Base-by-base conservation (phyloP, 352 stramenopile species). In the Lagenidium giganteum region DNA sequence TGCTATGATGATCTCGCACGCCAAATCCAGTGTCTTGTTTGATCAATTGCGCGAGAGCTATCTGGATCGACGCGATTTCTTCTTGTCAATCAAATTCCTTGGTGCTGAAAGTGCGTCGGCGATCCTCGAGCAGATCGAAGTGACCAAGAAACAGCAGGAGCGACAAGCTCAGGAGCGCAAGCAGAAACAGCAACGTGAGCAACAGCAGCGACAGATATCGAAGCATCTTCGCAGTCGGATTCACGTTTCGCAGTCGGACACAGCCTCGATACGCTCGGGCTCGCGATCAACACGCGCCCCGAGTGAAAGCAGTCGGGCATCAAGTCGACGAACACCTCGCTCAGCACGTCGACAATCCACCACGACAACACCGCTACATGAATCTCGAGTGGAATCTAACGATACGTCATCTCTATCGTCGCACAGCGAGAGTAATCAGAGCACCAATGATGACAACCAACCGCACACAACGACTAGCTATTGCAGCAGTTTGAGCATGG, bases 141-240 rank as follows among this genome's bases (percentile, higher is more conserved):
- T n/a, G n/a, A n/a, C n/a, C n/a, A n/a, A n/a, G n/a, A n/a, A n/a
- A n/a, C n/a, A n/a, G n/a, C n/a, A n/a, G n/a, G n/a, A n/a, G n/a
- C n/a, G n/a, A n/a, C n/a, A n/a, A n/a, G n/a, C n/a, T n/a, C n/a
- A n/a, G n/a, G 24, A 52, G 12, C 8, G 27, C 4, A 42, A 53
- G 21, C 63, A 68, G 34, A 50, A 47, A 22, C 36, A 32, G 11
- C 46, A 46, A 16, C 36, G 62, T 6, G 62, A 72, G 17, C 41
- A 60, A 11, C 63, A 73, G 22, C 70, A 75, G 26, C 20, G 57
- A n/a, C 58, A 80, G 42, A 67, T 62, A 1, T 46, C 61, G 5
- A 73, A 42, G 28, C 55, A 76, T 16, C 57, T 83, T 1, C 70
- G 67, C 5, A 67, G 64, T 56, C 64, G 70, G 6, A 31, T 83